These are phyloP conservation scores for Pythium apleroticum DNA, from an alignment of 352 stramenopile species.

Conservation along the genomic window DNA sequence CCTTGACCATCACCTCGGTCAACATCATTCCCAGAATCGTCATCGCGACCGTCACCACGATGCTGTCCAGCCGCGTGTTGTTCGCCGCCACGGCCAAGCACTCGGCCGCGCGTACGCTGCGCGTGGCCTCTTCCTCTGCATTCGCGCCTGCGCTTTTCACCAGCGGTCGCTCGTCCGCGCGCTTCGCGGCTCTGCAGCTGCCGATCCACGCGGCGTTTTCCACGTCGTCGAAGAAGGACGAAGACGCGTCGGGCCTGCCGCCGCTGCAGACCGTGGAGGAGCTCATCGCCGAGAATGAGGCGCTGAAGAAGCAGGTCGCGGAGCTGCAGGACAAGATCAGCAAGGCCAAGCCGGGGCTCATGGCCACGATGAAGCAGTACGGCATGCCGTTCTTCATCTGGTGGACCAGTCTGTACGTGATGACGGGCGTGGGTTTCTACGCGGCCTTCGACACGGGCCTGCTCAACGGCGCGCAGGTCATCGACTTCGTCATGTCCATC, in stretches of 20 bases:
- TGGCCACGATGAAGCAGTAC: slow-evolving; percentile 81
- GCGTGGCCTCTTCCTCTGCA: slow-evolving; percentile 21
- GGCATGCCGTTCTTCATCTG: slow-evolving; percentile 82
- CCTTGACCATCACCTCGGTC: slow-evolving; percentile 4
- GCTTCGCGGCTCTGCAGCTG: slow-evolving; percentile 29
- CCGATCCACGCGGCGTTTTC: slow-evolving; percentile 48
- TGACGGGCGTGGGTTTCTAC: slow-evolving; percentile 72
- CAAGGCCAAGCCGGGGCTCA: slow-evolving; percentile 70
- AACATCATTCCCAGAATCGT: not conserved
- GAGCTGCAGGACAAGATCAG: slow-evolving; percentile 53
- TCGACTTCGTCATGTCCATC: slow-evolving; percentile 82
- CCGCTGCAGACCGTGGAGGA: slow-evolving; percentile 66
- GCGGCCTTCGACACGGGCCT: slow-evolving; percentile 70
- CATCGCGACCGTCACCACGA: slow-evolving; percentile 5
- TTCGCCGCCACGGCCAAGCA: slow-evolving; percentile 7
- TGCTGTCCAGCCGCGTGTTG: slow-evolving; percentile 28
- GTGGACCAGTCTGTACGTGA: slow-evolving; percentile 80
- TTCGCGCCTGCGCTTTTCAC: slow-evolving; percentile 23
- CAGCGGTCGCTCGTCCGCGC: slow-evolving; percentile 8
- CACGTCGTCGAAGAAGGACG: slow-evolving; percentile 37
- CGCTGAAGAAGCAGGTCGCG: slow-evolving; percentile 67
- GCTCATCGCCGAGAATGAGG: slow-evolving; percentile 73
- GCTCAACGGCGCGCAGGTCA: slow-evolving; percentile 71
- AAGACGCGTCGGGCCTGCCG: slow-evolving; percentile 28
- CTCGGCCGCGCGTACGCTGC: slow-evolving; percentile 23